Percentiles rank a stretch among this genome's conserved stretches.
phyloP scores from a whole-genome alignment of 192 early-diverging fungal species.

The Linnemannia elongata region DNA sequence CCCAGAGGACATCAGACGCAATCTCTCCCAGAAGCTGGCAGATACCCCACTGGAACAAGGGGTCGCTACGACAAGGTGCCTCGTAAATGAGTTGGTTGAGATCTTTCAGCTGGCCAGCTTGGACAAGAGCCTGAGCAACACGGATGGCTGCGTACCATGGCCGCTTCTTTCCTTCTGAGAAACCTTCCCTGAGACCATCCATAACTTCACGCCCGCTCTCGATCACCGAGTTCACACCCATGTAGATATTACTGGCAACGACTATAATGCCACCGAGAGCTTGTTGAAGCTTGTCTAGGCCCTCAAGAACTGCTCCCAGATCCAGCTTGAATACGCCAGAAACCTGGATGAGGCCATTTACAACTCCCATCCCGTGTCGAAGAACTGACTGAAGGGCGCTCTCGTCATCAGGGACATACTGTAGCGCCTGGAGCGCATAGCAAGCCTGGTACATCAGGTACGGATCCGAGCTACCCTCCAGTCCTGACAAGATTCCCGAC shows the following conservation, averaged over 20 bases:
- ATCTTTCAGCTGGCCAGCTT: neutral
- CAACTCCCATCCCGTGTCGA: neutral
- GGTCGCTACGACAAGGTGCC: neutral
- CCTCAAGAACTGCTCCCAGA: neutral
- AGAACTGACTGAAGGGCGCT: neutral
- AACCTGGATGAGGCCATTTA: neutral
- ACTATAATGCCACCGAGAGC: neutral
- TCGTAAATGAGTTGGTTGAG: neutral
- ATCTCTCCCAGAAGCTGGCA: neutral
- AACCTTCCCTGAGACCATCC: neutral
- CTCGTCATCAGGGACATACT: constrained; percentile 11
- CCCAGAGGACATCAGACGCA: neutral
- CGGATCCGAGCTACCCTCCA: neutral
- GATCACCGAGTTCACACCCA: neutral
- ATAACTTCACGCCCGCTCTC: neutral
- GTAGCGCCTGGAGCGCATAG: neutral
- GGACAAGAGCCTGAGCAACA: neutral
- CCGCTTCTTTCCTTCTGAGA: too few species aligned
- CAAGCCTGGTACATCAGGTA: constrained; percentile 2
- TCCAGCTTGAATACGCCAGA: neutral
- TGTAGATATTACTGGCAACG: too few species aligned
- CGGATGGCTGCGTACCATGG: neutral
- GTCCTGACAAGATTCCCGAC: too few species aligned
- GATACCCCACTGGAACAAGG: neutral
- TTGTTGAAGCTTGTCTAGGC: neutral